Conservation (phyloP, 768 basidiomycete species). For the Rhodotorula paludigena region DNA sequence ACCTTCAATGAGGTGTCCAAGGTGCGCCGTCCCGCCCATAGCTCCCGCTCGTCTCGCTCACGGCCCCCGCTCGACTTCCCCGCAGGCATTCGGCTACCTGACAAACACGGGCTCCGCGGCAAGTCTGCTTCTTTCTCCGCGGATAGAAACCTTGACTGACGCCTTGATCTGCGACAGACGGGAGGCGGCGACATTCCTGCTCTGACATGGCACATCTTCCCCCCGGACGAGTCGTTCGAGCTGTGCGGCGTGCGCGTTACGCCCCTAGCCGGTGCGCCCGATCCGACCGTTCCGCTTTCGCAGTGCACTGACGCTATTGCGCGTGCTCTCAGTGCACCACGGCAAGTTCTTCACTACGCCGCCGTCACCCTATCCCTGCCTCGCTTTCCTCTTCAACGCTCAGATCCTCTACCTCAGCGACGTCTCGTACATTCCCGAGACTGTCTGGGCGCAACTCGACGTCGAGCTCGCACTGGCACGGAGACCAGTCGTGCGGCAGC, state of each 20-base stretch:
- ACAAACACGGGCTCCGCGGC: constrained; percentile 71
- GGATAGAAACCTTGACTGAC: too few species aligned
- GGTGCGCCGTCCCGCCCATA: constrained; percentile 8
- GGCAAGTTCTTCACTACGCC: constrained; percentile 39
- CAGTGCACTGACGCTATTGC: neutral
- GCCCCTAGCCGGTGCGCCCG: constrained; percentile 44
- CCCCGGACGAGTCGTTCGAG: constrained; percentile 42
- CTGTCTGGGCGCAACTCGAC: constrained; percentile 58
- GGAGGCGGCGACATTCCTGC: constrained; percentile 64
- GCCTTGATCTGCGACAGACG: too few species aligned
- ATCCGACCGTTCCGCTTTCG: neutral
- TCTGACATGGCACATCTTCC: constrained; percentile 75
- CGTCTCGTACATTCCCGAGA: constrained; percentile 71
- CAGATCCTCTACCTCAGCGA: constrained; percentile 74
- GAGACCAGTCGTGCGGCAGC: too few species aligned
- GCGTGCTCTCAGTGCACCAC: constrained; percentile 34
- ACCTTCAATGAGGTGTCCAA: constrained; percentile 65
- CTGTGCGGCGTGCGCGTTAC: constrained; percentile 45
- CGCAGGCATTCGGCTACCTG: constrained; percentile 69
- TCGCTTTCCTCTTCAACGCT: constrained; percentile 52
- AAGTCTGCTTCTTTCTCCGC: constrained; percentile 43
- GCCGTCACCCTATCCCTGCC: constrained; percentile 37
- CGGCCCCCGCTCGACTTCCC: neutral
- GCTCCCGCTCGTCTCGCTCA: too few species aligned
- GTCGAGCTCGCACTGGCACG: neutral